A percentile compares a stretch with the other conserved stretches of the same genome.
Conservation (phyloP, 2,329 filamentous ascomycete species). For the Daldinia sp. region DNA sequence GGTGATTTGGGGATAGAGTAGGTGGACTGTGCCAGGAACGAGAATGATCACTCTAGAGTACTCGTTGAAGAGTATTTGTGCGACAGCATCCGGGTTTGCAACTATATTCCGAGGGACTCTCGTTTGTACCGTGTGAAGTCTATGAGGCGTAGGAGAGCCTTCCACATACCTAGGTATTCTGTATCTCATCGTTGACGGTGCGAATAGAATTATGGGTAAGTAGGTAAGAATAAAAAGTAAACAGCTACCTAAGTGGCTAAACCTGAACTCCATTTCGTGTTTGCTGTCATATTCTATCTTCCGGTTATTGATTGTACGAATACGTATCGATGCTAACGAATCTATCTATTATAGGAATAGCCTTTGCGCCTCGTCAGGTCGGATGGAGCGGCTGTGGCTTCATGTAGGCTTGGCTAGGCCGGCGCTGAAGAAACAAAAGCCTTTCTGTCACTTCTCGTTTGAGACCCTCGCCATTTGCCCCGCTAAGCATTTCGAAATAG, state of each 20-base stretch:
- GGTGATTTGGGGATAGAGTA: background rate
- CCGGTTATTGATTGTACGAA: background rate
- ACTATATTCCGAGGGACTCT: conserved; percentile 12
- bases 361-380: conserved; percentile 17
- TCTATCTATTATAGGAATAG: conserved; percentile 1
- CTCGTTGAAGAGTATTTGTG: conserved; percentile 22
- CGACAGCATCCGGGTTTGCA: conserved; percentile 13
- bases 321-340: conserved; percentile 2
- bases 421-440: conserved; percentile 14
- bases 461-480: conserved; percentile 28
- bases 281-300: conserved; percentile 15
- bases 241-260: too few relatives aligned
- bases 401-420: conserved; percentile 18
- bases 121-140: conserved; percentile 29
- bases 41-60: conserved; percentile 8
- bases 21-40: conserved; percentile 13
- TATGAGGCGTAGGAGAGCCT: conserved; percentile 1
- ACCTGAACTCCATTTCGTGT: conserved; percentile 4
- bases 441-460: conserved; percentile 30
- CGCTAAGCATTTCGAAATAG: conserved; percentile 21
- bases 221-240: conserved; percentile 11
- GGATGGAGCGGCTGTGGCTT: conserved; percentile 32
- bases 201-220: conserved; percentile 24
- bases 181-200: conserved; percentile 7
- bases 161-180: background rate